phyloP scores from a whole-genome alignment of 2,329 filamentous ascomycete genomes.

The Dactylellina sp. region DNA sequence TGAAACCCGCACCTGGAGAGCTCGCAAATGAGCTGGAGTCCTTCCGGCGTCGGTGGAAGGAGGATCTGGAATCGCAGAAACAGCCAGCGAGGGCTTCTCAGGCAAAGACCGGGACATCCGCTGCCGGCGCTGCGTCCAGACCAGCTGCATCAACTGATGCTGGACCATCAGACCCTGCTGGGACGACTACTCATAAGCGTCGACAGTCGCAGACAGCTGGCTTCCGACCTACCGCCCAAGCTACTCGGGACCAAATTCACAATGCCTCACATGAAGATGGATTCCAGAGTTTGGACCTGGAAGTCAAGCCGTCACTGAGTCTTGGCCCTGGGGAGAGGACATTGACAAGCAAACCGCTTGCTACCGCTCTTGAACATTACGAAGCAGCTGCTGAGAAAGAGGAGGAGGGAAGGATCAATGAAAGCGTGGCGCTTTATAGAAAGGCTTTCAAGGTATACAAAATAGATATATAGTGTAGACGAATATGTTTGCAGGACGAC shows the following conservation, averaged over 20 bases:
- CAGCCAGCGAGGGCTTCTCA: slow-evolving; percentile 58
- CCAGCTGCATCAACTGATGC: slow-evolving; percentile 57
- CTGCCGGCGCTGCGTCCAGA: slow-evolving; percentile 58
- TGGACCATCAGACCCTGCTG: slow-evolving; percentile 28
- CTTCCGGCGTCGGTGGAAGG: slow-evolving; percentile 86
- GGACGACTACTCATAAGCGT: slow-evolving; percentile 47
- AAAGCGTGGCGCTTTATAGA: slow-evolving; percentile 87
- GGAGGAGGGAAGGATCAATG: slow-evolving; percentile 82
- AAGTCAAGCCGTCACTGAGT: slow-evolving; percentile 22
- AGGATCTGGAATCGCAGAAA: slow-evolving; percentile 68
- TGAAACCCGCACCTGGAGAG: slow-evolving; percentile 34
- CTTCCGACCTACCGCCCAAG: slow-evolving; percentile 1
- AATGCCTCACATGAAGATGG: slow-evolving; percentile 32
- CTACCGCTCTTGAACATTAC: slow-evolving; percentile 88
- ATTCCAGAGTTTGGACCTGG: slow-evolving; percentile 42
- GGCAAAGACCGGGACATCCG: slow-evolving; percentile 62
- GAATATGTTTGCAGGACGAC: background rate
- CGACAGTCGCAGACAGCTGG: slow-evolving; percentile 28
- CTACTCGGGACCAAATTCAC: slow-evolving; percentile 10
- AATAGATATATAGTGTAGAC: too few relatives aligned
- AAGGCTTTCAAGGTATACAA: slow-evolving; percentile 85
- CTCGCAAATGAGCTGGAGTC: slow-evolving; percentile 77
- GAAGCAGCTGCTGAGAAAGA: slow-evolving; percentile 92
- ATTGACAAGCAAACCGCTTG: slow-evolving; percentile 28
- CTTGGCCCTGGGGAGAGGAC: slow-evolving; percentile 35